Evolutionary conservation across 2,329 filamentous ascomycete species (phyloP), one percentile per base, ranked within the genome.

Genomic region (Colletotrichum tropicicola): DNA sequence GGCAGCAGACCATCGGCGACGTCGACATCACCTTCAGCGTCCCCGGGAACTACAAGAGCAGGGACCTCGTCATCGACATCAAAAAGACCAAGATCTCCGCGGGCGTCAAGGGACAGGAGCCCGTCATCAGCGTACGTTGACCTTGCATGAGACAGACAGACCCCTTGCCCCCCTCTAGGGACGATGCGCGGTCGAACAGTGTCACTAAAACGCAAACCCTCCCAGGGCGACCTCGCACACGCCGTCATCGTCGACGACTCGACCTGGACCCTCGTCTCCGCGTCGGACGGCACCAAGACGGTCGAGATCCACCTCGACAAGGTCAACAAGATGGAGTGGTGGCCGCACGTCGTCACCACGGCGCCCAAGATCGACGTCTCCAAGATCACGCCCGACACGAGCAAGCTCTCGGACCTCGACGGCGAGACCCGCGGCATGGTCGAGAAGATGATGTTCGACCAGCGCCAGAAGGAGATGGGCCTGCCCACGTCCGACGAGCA

Each of bases 361-460:
- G 95, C 94, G 4, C 96, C 96, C 68, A 92, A 91, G 80, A 97
- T 99, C 79, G 96, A 99, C 81, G 93, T 97, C 35, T 90, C 91
- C 72, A 98, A 97, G 84, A 98, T 99, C 79, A 88, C 90, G 76
- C 96, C 96, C 21, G 96, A 98, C 81, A 94, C 91, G 76, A 94
- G 91, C 75, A 97, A 94, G 78, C 85, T 99, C 73, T 90, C 92
- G 61, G 96, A 99, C 78, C 83, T 99, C 70, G 95, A 98, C 75
- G 96, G 96, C 66, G 92, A 97, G 85, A 99, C 96, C 57, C 88
- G 96, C 69, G 88, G 90, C 64, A 98, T 99, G 95, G 96, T 99
- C 45, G 96, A 99, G 89, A 99, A 99, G 88, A 99, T 99, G 96
- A 99, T 99, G 96, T 99, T 87, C 74, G 96, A 99, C 82, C 96